Base-by-base conservation (phyloP, 495 filamentous ascomycete genomes). In the Xylaria bambusicola region DNA sequence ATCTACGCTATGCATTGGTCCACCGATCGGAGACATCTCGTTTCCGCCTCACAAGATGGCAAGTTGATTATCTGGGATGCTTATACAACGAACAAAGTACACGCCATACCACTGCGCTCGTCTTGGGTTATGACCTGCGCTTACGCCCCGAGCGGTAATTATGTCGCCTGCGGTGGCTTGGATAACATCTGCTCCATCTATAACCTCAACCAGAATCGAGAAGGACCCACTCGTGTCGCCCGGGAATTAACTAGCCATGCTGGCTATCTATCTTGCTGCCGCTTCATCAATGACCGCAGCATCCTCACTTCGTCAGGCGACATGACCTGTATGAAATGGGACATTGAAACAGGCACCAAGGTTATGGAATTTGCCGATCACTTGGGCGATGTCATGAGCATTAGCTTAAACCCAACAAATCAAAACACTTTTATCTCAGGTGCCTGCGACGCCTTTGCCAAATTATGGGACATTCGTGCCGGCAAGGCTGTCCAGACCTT, bases 91-190 rank as follows among this genome's bases (percentile, higher is more conserved):
- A 98, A 98, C 80, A 98, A 98, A 73, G 94, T 98, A 29, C 94
- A 98, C 79, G 94, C 94, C 72, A 98, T 98, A 64, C 94, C 94
- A n/a, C 81, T 98, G 45, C 86, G 94, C 51, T 98, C 94, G 6
- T 98, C 94, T 23, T 98, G 94, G 94, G 94, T 98, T 71, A 98
- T 98, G 94, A 98, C 93, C 65, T 98, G 94, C 83, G 94, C 94
- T 65, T 98, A 98, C 74, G 93, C 95, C 66, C 94, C 94, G 12
- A 97, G 92, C 72, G 94, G 94, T 18, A 98, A 98, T 75, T 98
- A 91, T 71, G 94, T 98, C 51, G 94, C 94, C 26, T 98, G 94
- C 71, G 94, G 94, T 80, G 94, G 94, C 80, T 82, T 98, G 53
- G 94, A 98, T 75, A 98, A 98, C 78, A 98, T 98, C 70, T 98